Base-by-base conservation (phyloP, 2,329 filamentous ascomycete genomes). In the Aschersonia sp. region DNA sequence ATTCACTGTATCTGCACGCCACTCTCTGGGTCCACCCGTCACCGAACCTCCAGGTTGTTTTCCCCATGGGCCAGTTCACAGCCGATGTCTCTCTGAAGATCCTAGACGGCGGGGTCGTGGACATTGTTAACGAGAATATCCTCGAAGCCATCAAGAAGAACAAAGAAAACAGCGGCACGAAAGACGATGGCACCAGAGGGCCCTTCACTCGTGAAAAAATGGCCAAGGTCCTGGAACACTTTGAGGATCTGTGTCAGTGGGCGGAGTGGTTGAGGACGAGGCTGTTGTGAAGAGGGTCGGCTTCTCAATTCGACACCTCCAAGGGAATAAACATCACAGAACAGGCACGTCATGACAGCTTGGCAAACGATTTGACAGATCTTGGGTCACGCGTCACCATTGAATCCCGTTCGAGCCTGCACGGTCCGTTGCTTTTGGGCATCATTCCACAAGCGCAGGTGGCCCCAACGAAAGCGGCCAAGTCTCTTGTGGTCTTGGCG, bases 41-140 rank as follows among this genome's bases (percentile, higher is more conserved):
- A 5, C 70, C 72, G 4, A 67, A 69, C 31, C 60, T 80, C 12
- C 67, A 73, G 47, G 64, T 79, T 5, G 68, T 73, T 6, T 80
- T 80, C 52, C 75, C 75, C 1, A 74, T 78, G 54, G 61, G 61
- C 38, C 52, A 61, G 12, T 61, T 58, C 35, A 75, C 71, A 2
- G 74, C 72, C 4, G 73, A 73, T 50, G 63, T 84, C 30, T 71
- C 70, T 30, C 55, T 85, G 9, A 76, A 78, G 54, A 73, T 85
- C 20, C 68, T 74, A 28, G 67, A 73, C 38, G 79, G 82, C 48
- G 82, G 75, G 4, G 67, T 74, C 10, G 69, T 85, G 4, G 67
- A 74, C 20, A 67, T 85, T 38, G 62, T 71, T 3, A 71, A 75
- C 30, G 77, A 84, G 54, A 82, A 83, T 52, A 58, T 68, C 12